Conservation (phyloP, 805 yeast species). For the Candida pseudoglaebosa region DNA sequence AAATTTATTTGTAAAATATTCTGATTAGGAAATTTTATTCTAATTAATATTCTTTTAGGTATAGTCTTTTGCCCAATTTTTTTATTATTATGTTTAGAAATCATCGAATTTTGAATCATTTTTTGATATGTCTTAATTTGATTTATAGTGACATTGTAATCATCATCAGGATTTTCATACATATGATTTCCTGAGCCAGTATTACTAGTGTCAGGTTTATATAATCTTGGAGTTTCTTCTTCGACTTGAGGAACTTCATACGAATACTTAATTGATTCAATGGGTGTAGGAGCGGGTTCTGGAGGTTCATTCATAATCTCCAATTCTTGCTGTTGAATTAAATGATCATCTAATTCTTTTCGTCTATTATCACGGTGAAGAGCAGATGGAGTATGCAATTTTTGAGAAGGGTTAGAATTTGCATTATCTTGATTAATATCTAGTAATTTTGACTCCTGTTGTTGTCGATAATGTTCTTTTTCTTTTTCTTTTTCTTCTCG, state of each 20-base stretch:
- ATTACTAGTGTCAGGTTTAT: conserved; percentile 12
- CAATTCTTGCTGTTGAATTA: conserved; percentile 1
- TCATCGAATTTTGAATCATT: conserved; percentile 25
- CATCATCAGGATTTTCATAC: conserved; percentile 41
- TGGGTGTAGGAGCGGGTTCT: conserved; percentile 4
- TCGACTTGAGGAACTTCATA: conserved; percentile 4
- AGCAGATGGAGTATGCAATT: conserved; percentile 8
- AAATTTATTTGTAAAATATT: conserved; percentile 32
- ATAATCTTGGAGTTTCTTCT: conserved; percentile 18
- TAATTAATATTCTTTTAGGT: conserved; percentile 27
- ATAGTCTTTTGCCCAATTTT: conserved; percentile 4
- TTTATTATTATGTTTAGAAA: conserved; percentile 11
- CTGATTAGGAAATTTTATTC: conserved; percentile 39
- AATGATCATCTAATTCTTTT: conserved; percentile 4
- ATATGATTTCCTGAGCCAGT: conserved; percentile 4
- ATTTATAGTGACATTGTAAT: conserved; percentile 34
- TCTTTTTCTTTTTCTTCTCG: conserved; percentile 8
- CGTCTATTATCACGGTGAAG: background rate
- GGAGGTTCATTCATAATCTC: conserved; percentile 3
- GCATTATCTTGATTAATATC: background rate
- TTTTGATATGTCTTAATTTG: conserved; percentile 38
- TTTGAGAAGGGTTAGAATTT: background rate
- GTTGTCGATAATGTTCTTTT: conserved; percentile 8
- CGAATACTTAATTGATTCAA: background rate
- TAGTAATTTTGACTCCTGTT: conserved; percentile 6